A percentile compares a stretch with the other conserved stretches of the same genome.
These are phyloP conservation scores for Jamesozyma hellenica DNA, from an alignment of 805 yeast species.

Conservation along the genomic window DNA sequence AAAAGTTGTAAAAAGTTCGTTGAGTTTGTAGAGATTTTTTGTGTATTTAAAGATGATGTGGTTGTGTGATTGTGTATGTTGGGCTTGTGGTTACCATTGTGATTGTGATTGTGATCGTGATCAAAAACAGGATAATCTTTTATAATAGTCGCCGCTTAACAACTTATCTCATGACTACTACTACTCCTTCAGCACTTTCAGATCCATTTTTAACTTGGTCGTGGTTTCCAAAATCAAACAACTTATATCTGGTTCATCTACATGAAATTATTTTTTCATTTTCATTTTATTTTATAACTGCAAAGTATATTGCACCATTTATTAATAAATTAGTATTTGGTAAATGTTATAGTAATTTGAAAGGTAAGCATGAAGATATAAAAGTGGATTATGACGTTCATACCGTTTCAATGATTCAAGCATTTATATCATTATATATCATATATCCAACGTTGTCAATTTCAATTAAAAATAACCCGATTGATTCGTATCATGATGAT, in stretches of 20 bases:
- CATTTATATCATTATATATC: conserved; percentile 49
- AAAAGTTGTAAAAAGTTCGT: too few species aligned
- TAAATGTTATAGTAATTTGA: conserved; percentile 40
- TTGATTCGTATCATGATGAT: conserved; percentile 62
- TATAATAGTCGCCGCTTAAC: too few species aligned
- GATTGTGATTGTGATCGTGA: too few species aligned
- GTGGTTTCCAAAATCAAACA: conserved; percentile 31
- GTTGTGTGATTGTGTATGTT: too few species aligned
- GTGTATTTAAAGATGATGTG: too few species aligned
- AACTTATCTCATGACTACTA: too few species aligned
- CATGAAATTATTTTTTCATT: conserved; percentile 65
- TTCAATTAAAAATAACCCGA: conserved; percentile 31
- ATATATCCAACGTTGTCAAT: conserved; percentile 57
- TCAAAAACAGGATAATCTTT: too few species aligned
- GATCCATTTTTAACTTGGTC: conserved; percentile 26
- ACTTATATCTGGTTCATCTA: conserved; percentile 42
- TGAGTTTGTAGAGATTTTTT: too few species aligned
- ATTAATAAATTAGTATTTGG: conserved; percentile 44
- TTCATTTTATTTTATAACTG: conserved; percentile 47
- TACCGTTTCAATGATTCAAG: conserved; percentile 78
- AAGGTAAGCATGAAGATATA: conserved; percentile 26
- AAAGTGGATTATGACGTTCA: conserved; percentile 81
- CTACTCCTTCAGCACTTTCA: too few species aligned
- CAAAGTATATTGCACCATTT: conserved; percentile 39
- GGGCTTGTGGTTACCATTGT: too few species aligned